Base-by-base conservation (phyloP, 2,329 filamentous ascomycete genomes). In the Metarhizium anisopliae region DNA sequence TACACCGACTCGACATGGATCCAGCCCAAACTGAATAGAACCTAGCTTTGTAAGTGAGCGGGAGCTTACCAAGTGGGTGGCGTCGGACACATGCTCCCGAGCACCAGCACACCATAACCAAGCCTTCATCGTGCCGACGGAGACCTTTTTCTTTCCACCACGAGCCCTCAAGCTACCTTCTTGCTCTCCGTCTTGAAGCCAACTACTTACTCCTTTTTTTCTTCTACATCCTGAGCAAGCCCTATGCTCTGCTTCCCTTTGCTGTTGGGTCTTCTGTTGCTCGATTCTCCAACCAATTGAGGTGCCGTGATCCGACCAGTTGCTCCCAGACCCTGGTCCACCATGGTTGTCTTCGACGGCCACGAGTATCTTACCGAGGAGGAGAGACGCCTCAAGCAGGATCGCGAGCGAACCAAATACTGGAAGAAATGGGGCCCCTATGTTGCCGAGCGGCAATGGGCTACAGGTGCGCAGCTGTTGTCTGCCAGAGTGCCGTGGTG, bases 381-480 rank as follows among this genome's bases (percentile, higher is more conserved):
- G 75, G 93, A 97, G 78, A 88, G 87, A 72, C 87, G 94, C 52
- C 81, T 97, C 63, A 87, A 87, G 68, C 84, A 96, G 68, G 93
- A 97, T 72, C 83, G 85, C 58, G 83, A 93, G 61, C 86, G 86
- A 60, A 82, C 75, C 61, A 93, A 90, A 71, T 97, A 97, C 77
- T 97, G 93, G 93, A 97, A 97, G 83, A 90, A 87, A 84, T 96
- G 92, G 91, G 93, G 93, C 55, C 87, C 92, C 29, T 97, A 96
- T 68, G 86, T 95, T 64, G 85, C 92, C 55, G 93, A 97, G 77
- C 81, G 92, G 68, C 92, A 96, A 77, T 96, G 93, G 93, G 91
- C 92, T 56, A 96, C 91, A 63, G 91, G 89, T 88, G 75, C 68
- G 82, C 66, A 56, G 58, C 57, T 53, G 40, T 52, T 55, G 50